Base-by-base conservation (phyloP, 176 grass and related monocot species). In the Lolium multiflorum region DNA sequence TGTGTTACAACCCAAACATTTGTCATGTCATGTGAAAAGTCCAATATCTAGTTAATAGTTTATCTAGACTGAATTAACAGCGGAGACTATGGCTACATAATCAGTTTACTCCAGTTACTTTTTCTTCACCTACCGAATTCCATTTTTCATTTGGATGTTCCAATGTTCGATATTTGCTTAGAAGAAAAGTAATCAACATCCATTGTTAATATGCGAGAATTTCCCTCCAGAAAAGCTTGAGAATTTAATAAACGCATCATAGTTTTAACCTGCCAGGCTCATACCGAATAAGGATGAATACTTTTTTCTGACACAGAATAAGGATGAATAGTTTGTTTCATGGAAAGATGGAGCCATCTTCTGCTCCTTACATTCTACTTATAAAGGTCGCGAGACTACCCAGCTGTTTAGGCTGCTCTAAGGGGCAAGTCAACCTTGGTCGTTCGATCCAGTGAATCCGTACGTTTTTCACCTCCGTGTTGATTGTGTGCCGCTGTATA, bases 301-400 rank as follows among this genome's bases (percentile, higher is more conserved):
- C 6, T 56, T 56, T 15, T 56, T 56, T 56, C 15, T 56, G 52
- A 18, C 16, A 56, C 16, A 16, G 0, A 88, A 70, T 7, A 59
- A 70, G 50, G 24, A 70, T 78, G 56, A 55, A 74, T 83, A 51
- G 11, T 85, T 63, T 74, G 58, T 76, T 85, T 15, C 59, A 84
- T 76, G 50, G 59, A 76, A 89, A 81, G 15, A 82, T 24, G 52
- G 57, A 51, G 76, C 25, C 46, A 50, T 69, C 81, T 85, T 39
- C n/a, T 75, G 5, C 39, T 41, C 26, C 51, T 76, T 44, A 26
- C 28, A 28, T 28, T 28, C 28, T 28, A 28, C 28, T 28, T 28
- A 28, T 28, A 28, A 28, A 28, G 28, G 28, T 28, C 28, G 28
- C 28, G 28, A 28, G 28, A 28, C 28, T 28, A 28, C 28, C 28